phyloP scores from a whole-genome alignment of 2,329 filamentous ascomycete genomes.

The Zymoseptoria pseudotritici region DNA sequence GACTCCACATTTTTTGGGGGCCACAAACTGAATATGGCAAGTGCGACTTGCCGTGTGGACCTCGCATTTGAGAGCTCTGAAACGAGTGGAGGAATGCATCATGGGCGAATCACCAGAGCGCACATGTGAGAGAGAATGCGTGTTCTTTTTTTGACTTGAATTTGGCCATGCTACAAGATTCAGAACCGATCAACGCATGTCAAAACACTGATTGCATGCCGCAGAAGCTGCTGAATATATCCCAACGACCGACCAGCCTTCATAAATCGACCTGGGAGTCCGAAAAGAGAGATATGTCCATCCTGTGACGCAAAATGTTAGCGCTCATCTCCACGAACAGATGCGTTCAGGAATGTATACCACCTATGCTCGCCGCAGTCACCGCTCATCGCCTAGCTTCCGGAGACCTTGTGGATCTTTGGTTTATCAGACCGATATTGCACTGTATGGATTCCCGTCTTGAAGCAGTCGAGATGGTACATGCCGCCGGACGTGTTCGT shows the following conservation, averaged over 20 bases:
- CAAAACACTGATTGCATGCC: neutral
- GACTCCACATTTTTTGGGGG: neutral
- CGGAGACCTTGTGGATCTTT: neutral
- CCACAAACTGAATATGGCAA: neutral
- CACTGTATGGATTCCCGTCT: neutral
- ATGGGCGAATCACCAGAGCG: neutral
- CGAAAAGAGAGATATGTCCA: neutral
- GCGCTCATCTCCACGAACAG: neutral
- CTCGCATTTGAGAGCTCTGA: neutral
- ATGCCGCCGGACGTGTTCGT: neutral
- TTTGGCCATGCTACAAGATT: neutral
- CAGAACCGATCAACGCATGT: neutral
- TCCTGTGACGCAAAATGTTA: neutral
- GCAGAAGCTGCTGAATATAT: neutral
- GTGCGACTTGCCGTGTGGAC: neutral
- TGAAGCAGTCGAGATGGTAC: neutral
- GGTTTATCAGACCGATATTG: neutral
- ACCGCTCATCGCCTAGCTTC: neutral
- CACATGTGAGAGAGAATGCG: neutral
- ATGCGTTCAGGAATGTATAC: neutral
- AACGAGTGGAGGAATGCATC: neutral
- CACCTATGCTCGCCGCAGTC: neutral
- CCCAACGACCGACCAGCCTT: neutral
- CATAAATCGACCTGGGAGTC: neutral
- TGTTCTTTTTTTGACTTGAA: neutral